These are phyloP conservation scores for Trichoderma afroharzianum DNA, from an alignment of 2,329 filamentous ascomycete species.

Conservation along the genomic window DNA sequence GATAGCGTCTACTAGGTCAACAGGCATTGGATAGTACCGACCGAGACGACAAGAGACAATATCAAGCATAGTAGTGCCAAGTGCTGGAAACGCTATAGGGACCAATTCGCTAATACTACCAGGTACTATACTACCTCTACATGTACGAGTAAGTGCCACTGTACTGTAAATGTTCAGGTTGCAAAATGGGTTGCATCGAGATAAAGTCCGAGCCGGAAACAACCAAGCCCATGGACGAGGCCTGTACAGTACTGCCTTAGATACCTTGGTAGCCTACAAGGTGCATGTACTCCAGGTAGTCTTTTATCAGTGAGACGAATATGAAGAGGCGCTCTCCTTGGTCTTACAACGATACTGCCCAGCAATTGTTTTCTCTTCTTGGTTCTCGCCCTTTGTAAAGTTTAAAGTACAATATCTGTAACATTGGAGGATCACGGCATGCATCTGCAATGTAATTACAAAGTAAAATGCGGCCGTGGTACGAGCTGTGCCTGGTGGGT, in stretches of 20 bases:
- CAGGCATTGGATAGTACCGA: neutral
- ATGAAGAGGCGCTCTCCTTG: neutral
- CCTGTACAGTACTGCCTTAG: neutral
- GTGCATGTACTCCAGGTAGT: no score
- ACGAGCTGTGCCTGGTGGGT: no score
- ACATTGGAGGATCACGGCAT: neutral
- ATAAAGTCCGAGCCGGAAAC: constrained; percentile 9
- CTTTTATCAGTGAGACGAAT: neutral
- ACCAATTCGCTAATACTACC: neutral
- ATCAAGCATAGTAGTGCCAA: neutral
- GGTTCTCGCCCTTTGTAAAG: neutral
- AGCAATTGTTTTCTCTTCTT: neutral
- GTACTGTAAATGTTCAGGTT: neutral
- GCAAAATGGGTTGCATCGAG: neutral
- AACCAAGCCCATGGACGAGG: neutral
- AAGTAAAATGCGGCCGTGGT: no score
- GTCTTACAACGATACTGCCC: neutral
- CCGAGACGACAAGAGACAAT: neutral
- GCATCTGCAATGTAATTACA: neutral
- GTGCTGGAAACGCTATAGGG: neutral
- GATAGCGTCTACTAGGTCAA: neutral
- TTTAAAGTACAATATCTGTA: neutral
- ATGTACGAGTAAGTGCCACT: neutral
- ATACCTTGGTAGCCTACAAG: neutral
- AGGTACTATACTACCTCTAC: neutral